These are phyloP conservation scores for Oryza coarctata DNA, from an alignment of 176 grass and related monocot species.

Conservation along the genomic window DNA sequence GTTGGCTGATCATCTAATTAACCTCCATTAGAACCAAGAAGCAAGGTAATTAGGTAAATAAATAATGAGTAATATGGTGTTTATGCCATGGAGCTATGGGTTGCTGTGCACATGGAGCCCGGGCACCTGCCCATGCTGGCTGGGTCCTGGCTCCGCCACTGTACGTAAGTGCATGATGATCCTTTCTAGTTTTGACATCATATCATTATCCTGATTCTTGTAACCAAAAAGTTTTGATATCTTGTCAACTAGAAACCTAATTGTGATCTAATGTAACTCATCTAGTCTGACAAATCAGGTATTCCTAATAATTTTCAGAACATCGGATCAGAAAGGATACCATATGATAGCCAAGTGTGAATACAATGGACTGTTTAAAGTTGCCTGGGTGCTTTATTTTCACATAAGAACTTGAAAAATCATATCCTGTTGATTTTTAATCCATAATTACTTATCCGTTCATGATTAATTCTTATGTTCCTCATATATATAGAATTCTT, in stretches of 20 bases:
- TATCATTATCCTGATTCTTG: neutral
- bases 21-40: too few species aligned
- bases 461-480: conserved; percentile 6
- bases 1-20: too few species aligned
- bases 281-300: neutral
- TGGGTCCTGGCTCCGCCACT: too few species aligned
- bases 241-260: neutral
- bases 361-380: neutral
- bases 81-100: too few species aligned
- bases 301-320: neutral
- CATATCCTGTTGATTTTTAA: neutral
- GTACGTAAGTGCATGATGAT: neutral
- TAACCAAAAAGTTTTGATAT: conserved; percentile 1
- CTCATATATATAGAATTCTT: neutral
- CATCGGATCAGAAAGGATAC: conserved; percentile 1
- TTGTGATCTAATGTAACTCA: conserved; percentile 13
- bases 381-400: neutral
- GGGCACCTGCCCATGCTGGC: too few species aligned
- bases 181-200: neutral
- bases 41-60: too few species aligned
- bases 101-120: too few species aligned
- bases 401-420: neutral
- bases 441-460: neutral
- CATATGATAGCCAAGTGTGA: neutral
- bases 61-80: too few species aligned